Base-by-base conservation (phyloP, 305 asterid species). In the Rubia occidens region DNA sequence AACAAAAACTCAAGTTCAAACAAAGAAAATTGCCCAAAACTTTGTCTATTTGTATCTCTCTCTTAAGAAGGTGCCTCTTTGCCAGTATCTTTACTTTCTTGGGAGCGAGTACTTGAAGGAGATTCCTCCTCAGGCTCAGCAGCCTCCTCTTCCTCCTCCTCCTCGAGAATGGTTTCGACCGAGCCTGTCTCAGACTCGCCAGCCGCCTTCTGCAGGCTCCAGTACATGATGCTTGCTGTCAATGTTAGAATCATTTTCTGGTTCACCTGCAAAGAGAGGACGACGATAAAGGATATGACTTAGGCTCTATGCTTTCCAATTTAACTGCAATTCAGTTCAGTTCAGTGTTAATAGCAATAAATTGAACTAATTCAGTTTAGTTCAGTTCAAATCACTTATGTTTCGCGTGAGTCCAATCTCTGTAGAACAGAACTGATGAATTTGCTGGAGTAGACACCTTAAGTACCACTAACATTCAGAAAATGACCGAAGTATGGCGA, bases 161-260 rank as follows among this genome's bases (percentile, higher is more conserved):
- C 54, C 37, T 69, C 76, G 21, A 76, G 37, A 60, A 37, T 67
- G 32, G 17, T 63, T 17, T 2, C 66, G 29, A 60, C 80, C 65
- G 76, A 37, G 58, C 51, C 51, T 35, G 83, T 71, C 60, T 74
- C 85, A 2, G 82, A 49, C 2, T 74, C 81, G 2, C 40, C 77
- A 17, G 67, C 62, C 77, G 80, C 83, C 71, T 85, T 75, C 69
- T 85, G 92, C 74, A 90, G 70, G 82, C 96, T 88, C 97, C 97
- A 87, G 74, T 82, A 90, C 97, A 90, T 90, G 70, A 90, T 88
- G 84, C 95, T 85, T 65, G 97, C 96, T 65, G 96, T 83, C 69
- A 90, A 77, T 53, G 89, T 83, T 24, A 88, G 80, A 61, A 90
- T 87, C 97, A 90, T 90, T 78, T 90, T 90, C 83, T 82, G 90